A percentile compares a stretch with the other conserved stretches of the same genome.
Evolutionary conservation across 352 stramenopile genomes (phyloP).

Genomic region (Phytopythium oedochilum): DNA sequence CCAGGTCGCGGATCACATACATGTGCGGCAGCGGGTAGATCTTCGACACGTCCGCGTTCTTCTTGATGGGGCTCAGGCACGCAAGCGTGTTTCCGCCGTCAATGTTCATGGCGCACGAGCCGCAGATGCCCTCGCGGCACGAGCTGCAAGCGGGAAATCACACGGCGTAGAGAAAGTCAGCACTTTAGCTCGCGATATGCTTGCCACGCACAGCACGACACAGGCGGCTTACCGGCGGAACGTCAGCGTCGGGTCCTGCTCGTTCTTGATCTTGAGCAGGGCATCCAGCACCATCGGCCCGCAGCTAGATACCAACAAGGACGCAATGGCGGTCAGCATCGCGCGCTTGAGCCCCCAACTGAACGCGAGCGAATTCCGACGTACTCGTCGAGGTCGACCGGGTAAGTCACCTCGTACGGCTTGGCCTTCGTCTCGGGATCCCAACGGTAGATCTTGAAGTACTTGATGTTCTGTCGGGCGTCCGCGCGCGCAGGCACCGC

Average conservation of each 20-base stretch:
- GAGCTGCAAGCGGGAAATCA: slow-evolving; percentile 48
- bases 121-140: slow-evolving; percentile 99
- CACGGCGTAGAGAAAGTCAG: background rate
- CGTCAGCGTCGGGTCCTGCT: slow-evolving; percentile 98
- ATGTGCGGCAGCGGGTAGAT: slow-evolving; percentile 99
- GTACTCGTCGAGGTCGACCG: slow-evolving; percentile 96
- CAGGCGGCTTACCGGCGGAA: slow-evolving; percentile 85
- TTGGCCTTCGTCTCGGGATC: slow-evolving; percentile 95
- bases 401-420: slow-evolving; percentile 95
- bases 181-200: background rate
- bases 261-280: slow-evolving; percentile 99
- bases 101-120: slow-evolving; percentile 99
- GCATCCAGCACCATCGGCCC: slow-evolving; percentile 99
- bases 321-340: background rate
- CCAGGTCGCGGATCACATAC: slow-evolving; percentile 99
- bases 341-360: background rate
- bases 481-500: background rate
- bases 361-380: slow-evolving; percentile 14
- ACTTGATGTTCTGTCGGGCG: slow-evolving; percentile 90
- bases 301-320: slow-evolving; percentile 35
- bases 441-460: slow-evolving; percentile 99
- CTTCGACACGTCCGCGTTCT: slow-evolving; percentile 91
- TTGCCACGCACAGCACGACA: background rate
- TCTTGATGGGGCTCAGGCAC: slow-evolving; percentile 97
- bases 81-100: slow-evolving; percentile 98